These are phyloP conservation scores for Eucalyptus cloeziana DNA, from an alignment of 345 rosid genomes.

Conservation along the genomic window DNA sequence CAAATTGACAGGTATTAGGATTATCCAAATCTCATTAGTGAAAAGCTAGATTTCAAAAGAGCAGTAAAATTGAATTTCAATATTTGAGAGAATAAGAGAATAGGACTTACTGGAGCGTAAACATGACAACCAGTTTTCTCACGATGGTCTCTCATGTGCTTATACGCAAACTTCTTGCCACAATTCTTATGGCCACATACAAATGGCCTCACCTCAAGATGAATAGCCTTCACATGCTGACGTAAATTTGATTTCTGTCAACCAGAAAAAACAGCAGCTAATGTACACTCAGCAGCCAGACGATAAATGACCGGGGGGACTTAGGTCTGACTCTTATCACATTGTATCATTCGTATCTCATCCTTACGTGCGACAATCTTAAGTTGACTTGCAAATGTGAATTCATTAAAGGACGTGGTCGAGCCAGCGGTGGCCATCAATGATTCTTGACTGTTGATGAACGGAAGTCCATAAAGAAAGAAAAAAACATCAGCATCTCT, in stretches of 20 bases:
- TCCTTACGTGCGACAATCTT: too few species aligned
- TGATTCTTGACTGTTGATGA: too few species aligned
- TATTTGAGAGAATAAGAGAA: neutral
- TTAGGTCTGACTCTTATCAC: too few species aligned
- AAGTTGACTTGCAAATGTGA: too few species aligned
- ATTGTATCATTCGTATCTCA: too few species aligned
- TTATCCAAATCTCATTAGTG: neutral
- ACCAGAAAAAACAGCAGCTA: too few species aligned
- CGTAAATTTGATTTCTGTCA: conserved; percentile 26
- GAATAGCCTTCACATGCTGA: conserved; percentile 66
- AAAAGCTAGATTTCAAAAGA: neutral
- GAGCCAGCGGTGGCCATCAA: too few species aligned
- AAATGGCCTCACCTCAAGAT: conserved; percentile 39
- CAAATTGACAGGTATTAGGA: neutral
- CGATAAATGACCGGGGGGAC: too few species aligned
- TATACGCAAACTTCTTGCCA: conserved; percentile 60
- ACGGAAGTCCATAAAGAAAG: too few species aligned
- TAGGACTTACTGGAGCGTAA: conserved; percentile 41
- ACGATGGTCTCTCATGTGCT: conserved; percentile 71
- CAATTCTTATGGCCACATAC: conserved; percentile 48
- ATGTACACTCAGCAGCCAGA: too few species aligned
- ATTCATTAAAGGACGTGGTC: too few species aligned
- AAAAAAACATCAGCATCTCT: too few species aligned
- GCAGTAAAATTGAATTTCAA: neutral
- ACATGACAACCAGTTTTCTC: conserved; percentile 49